Evolutionary conservation across 2,329 filamentous ascomycete species (phyloP).

Genomic region (Claviceps sp.): DNA sequence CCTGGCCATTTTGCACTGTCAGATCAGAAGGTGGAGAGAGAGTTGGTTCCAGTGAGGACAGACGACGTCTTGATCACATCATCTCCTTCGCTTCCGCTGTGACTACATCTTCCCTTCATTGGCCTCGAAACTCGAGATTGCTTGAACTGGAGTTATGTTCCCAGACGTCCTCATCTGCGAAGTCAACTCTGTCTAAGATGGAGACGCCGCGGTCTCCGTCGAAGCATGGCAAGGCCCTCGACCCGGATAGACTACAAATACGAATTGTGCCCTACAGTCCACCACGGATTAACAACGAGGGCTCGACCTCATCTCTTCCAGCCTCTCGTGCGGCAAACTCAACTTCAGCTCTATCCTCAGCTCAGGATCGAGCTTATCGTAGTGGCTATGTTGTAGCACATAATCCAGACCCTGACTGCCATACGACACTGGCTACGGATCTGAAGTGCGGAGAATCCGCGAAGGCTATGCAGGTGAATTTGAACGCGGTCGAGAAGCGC

Average conservation of each 20-base stretch:
- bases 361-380: not conserved
- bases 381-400: constrained; percentile 1
- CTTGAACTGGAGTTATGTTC: constrained; percentile 2
- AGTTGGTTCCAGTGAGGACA: not conserved
- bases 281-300: constrained; percentile 21
- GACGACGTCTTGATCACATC: not conserved
- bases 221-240: not conserved
- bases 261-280: constrained; percentile 27
- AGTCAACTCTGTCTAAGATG: constrained; percentile 3
- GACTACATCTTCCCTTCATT: not conserved
- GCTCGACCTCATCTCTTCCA: constrained; percentile 13
- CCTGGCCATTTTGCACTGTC: too few relatives aligned
- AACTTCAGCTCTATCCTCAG: not conserved
- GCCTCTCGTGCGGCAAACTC: constrained; percentile 12
- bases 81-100: not conserved
- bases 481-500: not conserved
- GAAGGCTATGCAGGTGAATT: not conserved
- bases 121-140: not conserved
- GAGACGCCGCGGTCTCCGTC: not conserved
- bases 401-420: not conserved
- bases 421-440: not conserved
- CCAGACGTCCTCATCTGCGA: not conserved
- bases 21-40: too few relatives aligned
- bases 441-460: not conserved
- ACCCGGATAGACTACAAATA: constrained; percentile 18